Conservation (phyloP, 176 grass and related monocot genomes). For the Lolium rigidum region DNA sequence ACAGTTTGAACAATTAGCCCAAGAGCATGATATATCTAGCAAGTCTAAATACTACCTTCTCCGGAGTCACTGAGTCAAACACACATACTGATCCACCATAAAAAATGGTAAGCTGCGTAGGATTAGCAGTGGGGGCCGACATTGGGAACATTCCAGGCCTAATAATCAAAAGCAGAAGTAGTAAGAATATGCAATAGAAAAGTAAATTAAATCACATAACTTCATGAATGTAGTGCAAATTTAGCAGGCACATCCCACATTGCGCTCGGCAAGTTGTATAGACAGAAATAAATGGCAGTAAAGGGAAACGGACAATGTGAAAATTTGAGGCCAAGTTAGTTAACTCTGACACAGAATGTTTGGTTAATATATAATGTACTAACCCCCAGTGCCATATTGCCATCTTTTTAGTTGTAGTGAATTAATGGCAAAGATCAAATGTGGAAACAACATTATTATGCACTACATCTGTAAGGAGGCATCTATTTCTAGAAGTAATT, state of each 20-base stretch:
- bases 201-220: conserved; percentile 5
- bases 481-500: neutral
- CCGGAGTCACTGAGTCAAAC: conserved; percentile 74
- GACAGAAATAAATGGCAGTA: neutral
- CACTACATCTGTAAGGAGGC: neutral
- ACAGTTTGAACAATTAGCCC: neutral
- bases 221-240: neutral
- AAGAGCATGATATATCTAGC: neutral
- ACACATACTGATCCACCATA: conserved; percentile 84
- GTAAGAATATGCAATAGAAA: conserved; percentile 36
- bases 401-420: neutral
- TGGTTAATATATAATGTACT: conserved; percentile 1
- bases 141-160: conserved; percentile 55
- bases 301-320: neutral
- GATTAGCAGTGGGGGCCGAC: conserved; percentile 43
- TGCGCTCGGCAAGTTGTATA: neutral
- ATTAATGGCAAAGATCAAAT: conserved; percentile 10
- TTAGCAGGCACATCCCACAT: conserved; percentile 23
- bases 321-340: conserved; percentile 7
- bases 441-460: conserved; percentile 22
- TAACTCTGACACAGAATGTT: neutral
- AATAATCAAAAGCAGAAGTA: conserved; percentile 36
- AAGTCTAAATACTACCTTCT: conserved; percentile 66
- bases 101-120: conserved; percentile 85
- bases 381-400: neutral